A percentile compares a stretch with the other conserved stretches of the same genome.
Evolutionary conservation across 2,329 filamentous ascomycete genomes (phyloP).

Genomic region (Ceratocystis smalleyi): DNA sequence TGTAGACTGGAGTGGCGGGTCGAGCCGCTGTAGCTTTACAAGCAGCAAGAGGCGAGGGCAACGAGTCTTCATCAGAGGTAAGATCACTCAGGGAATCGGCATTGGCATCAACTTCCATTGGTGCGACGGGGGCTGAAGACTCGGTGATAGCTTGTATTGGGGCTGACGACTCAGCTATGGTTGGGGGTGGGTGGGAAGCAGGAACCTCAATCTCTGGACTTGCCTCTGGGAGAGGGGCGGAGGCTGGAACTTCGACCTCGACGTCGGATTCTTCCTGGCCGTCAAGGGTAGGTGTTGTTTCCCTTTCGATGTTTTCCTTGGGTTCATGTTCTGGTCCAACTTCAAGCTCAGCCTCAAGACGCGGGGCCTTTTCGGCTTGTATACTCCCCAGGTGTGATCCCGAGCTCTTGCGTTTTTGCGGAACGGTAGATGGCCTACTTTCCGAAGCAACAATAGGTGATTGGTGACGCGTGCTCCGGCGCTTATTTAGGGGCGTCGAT

Average conservation of each 20-base stretch:
- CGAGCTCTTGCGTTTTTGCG: slow-evolving; percentile 40
- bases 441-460: background rate
- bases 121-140: slow-evolving; percentile 1
- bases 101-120: slow-evolving; percentile 9
- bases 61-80: slow-evolving; percentile 11
- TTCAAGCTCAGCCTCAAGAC: slow-evolving; percentile 22
- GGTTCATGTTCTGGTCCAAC: slow-evolving; percentile 15
- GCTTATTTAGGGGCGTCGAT: slow-evolving; percentile 45
- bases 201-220: slow-evolving; percentile 13
- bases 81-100: slow-evolving; percentile 22
- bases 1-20: slow-evolving; percentile 29
- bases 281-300: background rate
- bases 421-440: slow-evolving; percentile 8
- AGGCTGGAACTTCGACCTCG: slow-evolving; percentile 15
- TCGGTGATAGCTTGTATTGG: background rate
- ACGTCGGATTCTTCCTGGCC: background rate
- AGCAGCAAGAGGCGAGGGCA: slow-evolving; percentile 26
- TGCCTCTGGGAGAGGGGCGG: background rate
- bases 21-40: slow-evolving; percentile 21
- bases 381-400: slow-evolving; percentile 28
- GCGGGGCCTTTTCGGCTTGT: slow-evolving; percentile 26
- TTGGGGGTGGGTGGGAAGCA: slow-evolving; percentile 13
- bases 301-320: background rate
- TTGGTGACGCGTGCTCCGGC: slow-evolving; percentile 27
- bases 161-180: background rate